Base-by-base conservation (phyloP, 495 filamentous ascomycete species). In the Paragyromitra xinjiangensis region DNA sequence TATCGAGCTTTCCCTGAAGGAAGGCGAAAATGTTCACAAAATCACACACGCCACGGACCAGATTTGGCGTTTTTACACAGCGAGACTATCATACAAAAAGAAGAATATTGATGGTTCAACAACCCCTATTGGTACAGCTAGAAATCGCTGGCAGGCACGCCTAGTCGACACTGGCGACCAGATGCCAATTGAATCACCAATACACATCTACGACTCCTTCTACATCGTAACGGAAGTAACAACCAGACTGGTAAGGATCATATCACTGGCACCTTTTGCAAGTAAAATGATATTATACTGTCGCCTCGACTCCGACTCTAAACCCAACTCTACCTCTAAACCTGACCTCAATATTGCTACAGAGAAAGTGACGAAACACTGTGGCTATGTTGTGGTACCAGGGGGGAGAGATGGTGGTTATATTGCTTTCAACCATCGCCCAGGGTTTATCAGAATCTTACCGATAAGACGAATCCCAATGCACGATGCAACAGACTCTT, bases 121-220 rank as follows among this genome's bases (percentile, higher is more conserved):
- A 58, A 66, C 56, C 29, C 40, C 68, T 14, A 63, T 71, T 12
- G 44, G 55, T 37, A 65, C 69, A 29, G 58, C 70, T 22, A 73
- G 40, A 29, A 73, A 77, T 64, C 74, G 74, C 29, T 77, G 74
- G 74, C 69, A 77, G 50, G 76, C 58, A 51, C 72, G 63, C 40
- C 44, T 51, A 22, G 34, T 75, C 26, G 64, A 78, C 39, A 75
- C 65, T 11, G 55, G 64, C 22, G 58, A 73, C n/a, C 63, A 77
- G 26, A 77, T 75, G 64, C 44, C 64, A 40, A 55, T 76, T 48
- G 72, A 78, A 45, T 78, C 64, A 34, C 72, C 78, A 42, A 68
- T 80, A 9, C 78, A 80, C 58, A 61, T 80, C 16, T 80, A 78
- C 58, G 78, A 80, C 64, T 69, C 68, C 34, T 80, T 80, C 76